Evolutionary conservation across 106 monocot species (phyloP).

Genomic region (Xerophyta viscosa): DNA sequence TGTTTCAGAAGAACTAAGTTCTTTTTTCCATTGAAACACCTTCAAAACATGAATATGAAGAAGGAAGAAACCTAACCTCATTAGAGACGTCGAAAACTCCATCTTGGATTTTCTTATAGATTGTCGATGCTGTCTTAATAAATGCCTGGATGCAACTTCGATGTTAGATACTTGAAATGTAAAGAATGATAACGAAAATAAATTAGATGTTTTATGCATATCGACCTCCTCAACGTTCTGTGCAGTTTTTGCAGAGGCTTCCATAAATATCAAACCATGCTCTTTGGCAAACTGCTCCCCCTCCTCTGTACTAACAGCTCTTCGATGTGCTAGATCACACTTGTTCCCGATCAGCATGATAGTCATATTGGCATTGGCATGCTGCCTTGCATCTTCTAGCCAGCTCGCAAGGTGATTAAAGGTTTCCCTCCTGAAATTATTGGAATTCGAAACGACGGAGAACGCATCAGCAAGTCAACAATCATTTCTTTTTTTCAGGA

Average conservation of each 20-base stretch:
- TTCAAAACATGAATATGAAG: no score
- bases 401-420: slow-evolving; percentile 78
- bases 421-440: slow-evolving; percentile 58
- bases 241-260: slow-evolving; percentile 45
- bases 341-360: slow-evolving; percentile 73
- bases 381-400: slow-evolving; percentile 74
- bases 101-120: no score
- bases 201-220: neutral
- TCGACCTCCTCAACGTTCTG: slow-evolving; percentile 50
- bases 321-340: slow-evolving; percentile 52
- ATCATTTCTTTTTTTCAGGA: no score
- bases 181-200: neutral
- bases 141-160: slow-evolving; percentile 27
- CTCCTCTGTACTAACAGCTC: slow-evolving; percentile 64
- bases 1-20: no score
- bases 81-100: slow-evolving; percentile 78
- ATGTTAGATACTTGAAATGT: neutral
- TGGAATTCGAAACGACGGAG: no score
- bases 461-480: no score
- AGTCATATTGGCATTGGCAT: slow-evolving; percentile 71
- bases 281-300: slow-evolving; percentile 56
- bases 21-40: no score
- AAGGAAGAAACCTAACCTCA: slow-evolving; percentile 19
- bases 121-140: slow-evolving; percentile 54
- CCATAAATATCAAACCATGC: slow-evolving; percentile 47